These are phyloP conservation scores for Phytophthora macrochlamydospora DNA, from an alignment of 352 stramenopile species.

Conservation along the genomic window DNA sequence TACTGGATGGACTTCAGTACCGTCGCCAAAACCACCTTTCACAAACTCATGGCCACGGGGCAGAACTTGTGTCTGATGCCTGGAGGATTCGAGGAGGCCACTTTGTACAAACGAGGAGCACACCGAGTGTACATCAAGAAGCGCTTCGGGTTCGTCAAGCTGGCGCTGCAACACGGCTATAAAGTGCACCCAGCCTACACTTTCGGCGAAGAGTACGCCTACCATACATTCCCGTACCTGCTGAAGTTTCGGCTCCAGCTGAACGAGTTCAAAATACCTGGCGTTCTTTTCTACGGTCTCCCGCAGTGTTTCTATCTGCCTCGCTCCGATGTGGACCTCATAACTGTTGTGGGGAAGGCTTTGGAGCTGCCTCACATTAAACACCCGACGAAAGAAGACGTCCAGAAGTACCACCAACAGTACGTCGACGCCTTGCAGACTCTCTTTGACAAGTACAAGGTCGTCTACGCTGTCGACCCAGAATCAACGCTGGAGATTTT, in stretches of 20 bases:
- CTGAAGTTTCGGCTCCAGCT: conserved; percentile 75
- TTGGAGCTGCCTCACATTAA: conserved; percentile 87
- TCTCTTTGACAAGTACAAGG: conserved; percentile 90
- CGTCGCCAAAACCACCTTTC: conserved; percentile 52
- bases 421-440: conserved; percentile 84
- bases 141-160: conserved; percentile 92
- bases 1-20: conserved; percentile 60
- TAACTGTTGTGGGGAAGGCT: conserved; percentile 89
- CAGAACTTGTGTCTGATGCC: conserved; percentile 83
- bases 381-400: conserved; percentile 87
- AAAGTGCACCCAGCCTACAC: conserved; percentile 89
- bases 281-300: conserved; percentile 76
- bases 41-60: conserved; percentile 41
- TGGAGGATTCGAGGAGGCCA: conserved; percentile 94
- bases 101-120: conserved; percentile 70
- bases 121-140: conserved; percentile 93
- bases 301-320: conserved; percentile 88
- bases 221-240: conserved; percentile 79
- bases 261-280: conserved; percentile 87
- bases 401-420: conserved; percentile 87
- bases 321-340: conserved; percentile 65
- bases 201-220: conserved; percentile 91
- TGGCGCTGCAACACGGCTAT: conserved; percentile 90
- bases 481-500: conserved; percentile 53
- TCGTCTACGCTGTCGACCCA: conserved; percentile 74